Evolutionary conservation across 495 filamentous ascomycete species (phyloP), one percentile per base, ranked within the genome.

Genomic region (Lophiostoma macrostomum): DNA sequence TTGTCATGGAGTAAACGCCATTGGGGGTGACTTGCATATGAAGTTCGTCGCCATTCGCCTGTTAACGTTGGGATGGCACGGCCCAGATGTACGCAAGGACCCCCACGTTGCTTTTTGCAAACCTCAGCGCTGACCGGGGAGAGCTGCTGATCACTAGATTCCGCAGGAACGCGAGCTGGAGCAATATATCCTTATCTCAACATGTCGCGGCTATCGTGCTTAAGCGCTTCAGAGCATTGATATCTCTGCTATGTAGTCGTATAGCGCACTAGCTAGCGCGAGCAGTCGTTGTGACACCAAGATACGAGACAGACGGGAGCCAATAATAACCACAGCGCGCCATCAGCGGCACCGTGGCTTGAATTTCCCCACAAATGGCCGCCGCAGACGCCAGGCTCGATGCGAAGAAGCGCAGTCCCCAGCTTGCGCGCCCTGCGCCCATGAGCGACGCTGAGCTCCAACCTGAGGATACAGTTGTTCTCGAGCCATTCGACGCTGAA

Each of bases 21-120:
- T 50, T 51, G 51, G 29, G 35, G 40, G 52, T 61, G 58, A 61
- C 58, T 61, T 56, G 58, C 58, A 61, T 41, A 52, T 52, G 44
- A 50, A n/a, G 31, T 16, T 19, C 14, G 13, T 16, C 41, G 58
- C 45, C 31, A 61, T 61, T 61, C 45, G 57, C 36, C 27, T 6
- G 18, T 28, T 5, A 7, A 7, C 29, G n/a, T 43, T 7, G 35
- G 49, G 32, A 49, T 60, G 56, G 56, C 57, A 60, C 52, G 30
- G 58, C 39, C 58, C 39, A 22, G 19, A 23, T 14, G 32, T 37
- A 20, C 19, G 42, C 49, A 14, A 11, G 14, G 28, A 50, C 58
- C 58, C 58, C 58, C 58, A 61, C 58, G 58, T 29, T 50, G 36
- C 46, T 50, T 22, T 48, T 44, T 37, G 34, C 45, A 49, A 18